phyloP scores from a whole-genome alignment of 768 basidiomycete genomes.

The Mycena albidolilacea region DNA sequence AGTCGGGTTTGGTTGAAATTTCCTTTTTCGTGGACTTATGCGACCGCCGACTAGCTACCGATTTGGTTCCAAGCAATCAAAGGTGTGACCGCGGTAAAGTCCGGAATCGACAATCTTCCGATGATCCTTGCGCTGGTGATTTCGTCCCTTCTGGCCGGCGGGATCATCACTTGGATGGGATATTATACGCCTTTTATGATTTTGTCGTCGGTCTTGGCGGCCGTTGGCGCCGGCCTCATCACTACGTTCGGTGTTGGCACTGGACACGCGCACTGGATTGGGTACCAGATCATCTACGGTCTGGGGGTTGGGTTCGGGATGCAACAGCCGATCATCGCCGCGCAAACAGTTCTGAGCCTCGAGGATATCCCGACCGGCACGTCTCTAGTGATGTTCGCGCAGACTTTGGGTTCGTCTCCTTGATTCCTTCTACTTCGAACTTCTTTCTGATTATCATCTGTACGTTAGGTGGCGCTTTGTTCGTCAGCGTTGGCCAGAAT shows the following conservation, averaged over 20 bases:
- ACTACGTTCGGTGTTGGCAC: slow-evolving; percentile 46
- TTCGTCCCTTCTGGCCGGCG: slow-evolving; percentile 55
- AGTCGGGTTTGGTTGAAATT: slow-evolving; percentile 16
- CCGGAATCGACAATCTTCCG: slow-evolving; percentile 43
- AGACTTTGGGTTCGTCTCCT: slow-evolving; percentile 31
- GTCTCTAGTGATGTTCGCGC: slow-evolving; percentile 42
- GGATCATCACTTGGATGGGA: slow-evolving; percentile 50
- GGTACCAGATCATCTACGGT: slow-evolving; percentile 45
- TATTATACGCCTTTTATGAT: slow-evolving; percentile 53
- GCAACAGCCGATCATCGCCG: slow-evolving; percentile 42
- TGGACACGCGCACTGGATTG: slow-evolving; percentile 41
- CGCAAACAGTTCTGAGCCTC: slow-evolving; percentile 39
- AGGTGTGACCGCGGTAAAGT: slow-evolving; percentile 48
- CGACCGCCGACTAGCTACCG: slow-evolving; percentile 19
- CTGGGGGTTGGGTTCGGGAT: slow-evolving; percentile 49
- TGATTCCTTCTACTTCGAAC: no score
- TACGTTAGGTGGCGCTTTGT: slow-evolving; percentile 36
- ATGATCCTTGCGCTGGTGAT: slow-evolving; percentile 57
- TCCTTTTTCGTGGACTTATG: background rate
- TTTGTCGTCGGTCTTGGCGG: slow-evolving; percentile 48
- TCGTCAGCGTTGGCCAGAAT: slow-evolving; percentile 42
- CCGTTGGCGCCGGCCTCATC: slow-evolving; percentile 56
- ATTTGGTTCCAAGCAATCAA: slow-evolving; percentile 56
- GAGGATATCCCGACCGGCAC: slow-evolving; percentile 41
- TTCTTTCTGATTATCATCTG: background rate